A percentile compares a stretch with the other conserved stretches of the same genome.
Evolutionary conservation across 805 yeast genomes (phyloP).

Genomic region (Hanseniaspora lindneri): DNA sequence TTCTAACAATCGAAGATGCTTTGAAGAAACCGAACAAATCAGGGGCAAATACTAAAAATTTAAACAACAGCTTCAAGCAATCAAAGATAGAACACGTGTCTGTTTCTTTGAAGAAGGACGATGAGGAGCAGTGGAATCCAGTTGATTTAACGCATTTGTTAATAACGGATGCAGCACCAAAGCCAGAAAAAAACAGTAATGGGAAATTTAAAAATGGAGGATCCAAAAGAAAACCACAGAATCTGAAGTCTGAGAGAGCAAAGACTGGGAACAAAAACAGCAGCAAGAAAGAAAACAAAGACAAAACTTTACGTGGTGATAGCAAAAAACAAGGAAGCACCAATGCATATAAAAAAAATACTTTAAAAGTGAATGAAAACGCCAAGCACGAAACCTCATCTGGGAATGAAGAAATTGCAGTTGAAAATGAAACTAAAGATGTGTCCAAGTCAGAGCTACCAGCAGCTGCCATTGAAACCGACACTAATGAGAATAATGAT

Average conservation of each 20-base stretch:
- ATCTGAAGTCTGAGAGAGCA: too few relatives aligned
- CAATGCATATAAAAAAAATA: neutral
- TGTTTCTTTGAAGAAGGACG: constrained; percentile 13
- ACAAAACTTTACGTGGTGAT: neutral
- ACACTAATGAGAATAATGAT: neutral
- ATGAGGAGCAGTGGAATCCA: constrained; percentile 7
- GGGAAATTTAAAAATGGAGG: neutral
- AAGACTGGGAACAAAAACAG: neutral
- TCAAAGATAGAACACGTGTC: constrained; percentile 4
- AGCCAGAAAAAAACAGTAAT: neutral
- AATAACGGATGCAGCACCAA: neutral
- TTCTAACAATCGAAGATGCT: constrained; percentile 4
- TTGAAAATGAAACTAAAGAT: too few relatives aligned
- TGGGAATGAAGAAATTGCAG: too few relatives aligned
- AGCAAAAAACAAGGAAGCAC: neutral
- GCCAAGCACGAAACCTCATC: neutral
- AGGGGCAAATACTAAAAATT: neutral
- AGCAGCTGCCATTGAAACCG: neutral
- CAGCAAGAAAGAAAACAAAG: constrained; percentile 1
- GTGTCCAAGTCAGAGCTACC: neutral
- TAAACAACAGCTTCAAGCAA: neutral
- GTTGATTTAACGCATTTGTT: constrained; percentile 11
- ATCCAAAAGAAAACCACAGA: neutral
- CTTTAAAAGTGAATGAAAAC: neutral
- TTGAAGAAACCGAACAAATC: neutral